Evolutionary conservation across 1,284 basidiomycete genomes (phyloP).

Genomic region (Cryptococcus maquisensis): DNA sequence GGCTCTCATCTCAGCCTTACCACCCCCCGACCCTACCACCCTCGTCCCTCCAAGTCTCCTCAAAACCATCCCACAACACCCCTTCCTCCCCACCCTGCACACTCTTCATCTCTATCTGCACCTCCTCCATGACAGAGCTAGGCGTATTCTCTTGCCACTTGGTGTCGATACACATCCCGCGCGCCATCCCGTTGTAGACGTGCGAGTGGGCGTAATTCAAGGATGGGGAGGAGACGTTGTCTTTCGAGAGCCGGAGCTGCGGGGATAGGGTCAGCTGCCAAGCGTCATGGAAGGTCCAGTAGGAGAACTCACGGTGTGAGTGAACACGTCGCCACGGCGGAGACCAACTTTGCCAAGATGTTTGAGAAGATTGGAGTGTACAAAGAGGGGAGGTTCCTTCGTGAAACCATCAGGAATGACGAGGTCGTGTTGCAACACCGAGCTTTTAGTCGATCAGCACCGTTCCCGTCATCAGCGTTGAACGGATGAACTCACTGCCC

Average conservation of each 20-base stretch:
- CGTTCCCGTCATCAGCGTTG: neutral
- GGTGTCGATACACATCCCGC: conserved; percentile 48
- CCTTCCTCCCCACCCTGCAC: conserved; percentile 35
- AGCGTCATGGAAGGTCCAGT: neutral
- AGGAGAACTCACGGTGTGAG: conserved; percentile 33
- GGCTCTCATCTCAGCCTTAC: conserved; percentile 14
- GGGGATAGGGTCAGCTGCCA: neutral
- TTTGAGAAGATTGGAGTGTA: conserved; percentile 51
- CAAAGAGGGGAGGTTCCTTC: conserved; percentile 34
- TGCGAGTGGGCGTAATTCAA: conserved; percentile 42
- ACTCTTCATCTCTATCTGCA: conserved; percentile 21
- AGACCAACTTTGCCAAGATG: conserved; percentile 35
- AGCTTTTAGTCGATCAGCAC: conserved; percentile 8
- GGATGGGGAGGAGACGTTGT: conserved; percentile 23
- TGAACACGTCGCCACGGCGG: conserved; percentile 36
- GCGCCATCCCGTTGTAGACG: conserved; percentile 41
- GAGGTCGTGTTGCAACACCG: conserved; percentile 45
- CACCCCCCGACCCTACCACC: conserved; percentile 46
- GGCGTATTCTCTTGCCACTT: conserved; percentile 25
- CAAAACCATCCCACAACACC: conserved; percentile 41
- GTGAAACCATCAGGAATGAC: conserved; percentile 21
- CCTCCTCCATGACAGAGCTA: conserved; percentile 16
- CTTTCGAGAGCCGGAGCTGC: conserved; percentile 36
- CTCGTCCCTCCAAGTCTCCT: conserved; percentile 7
- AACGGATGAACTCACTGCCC: conserved; percentile 46